phyloP scores from a whole-genome alignment of 768 basidiomycete genomes.

The Leccinum imitatum region DNA sequence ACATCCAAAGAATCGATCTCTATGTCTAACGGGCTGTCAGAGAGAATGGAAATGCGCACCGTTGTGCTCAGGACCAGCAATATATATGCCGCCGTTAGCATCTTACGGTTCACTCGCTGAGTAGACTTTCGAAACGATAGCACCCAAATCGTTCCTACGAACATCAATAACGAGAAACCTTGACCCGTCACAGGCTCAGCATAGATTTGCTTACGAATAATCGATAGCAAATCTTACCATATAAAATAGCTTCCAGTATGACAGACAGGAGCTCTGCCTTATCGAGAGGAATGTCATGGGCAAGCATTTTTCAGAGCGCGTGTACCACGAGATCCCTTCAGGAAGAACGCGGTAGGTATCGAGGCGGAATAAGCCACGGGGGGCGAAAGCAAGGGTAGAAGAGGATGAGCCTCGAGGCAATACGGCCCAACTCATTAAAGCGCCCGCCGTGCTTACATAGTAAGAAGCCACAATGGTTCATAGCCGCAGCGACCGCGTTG shows the following conservation, averaged over 20 bases:
- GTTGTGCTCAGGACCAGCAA: conserved; percentile 32
- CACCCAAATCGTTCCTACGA: conserved; percentile 29
- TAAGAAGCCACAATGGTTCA: neutral
- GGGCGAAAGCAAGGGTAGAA: neutral
- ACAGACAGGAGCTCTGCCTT: neutral
- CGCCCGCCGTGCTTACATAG: neutral
- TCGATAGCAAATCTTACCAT: conserved; percentile 9
- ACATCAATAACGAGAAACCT: conserved; percentile 40
- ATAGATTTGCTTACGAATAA: neutral
- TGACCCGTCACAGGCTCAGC: neutral
- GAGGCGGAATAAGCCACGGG: neutral
- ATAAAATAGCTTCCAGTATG: conserved; percentile 19
- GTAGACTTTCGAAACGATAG: conserved; percentile 10
- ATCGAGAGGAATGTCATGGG: neutral
- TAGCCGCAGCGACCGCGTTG: neutral
- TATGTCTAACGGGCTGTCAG: neutral
- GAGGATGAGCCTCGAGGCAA: neutral
- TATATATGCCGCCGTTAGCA: conserved; percentile 25
- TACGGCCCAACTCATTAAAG: neutral
- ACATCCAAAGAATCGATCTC: neutral
- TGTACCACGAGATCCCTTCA: neutral
- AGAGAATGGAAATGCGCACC: conserved; percentile 14
- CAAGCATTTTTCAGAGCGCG: neutral
- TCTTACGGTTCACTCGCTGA: conserved; percentile 17
- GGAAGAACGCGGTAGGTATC: neutral